Conservation (phyloP, 148 eudicot genomes). For the Euryodendron excelsum region DNA sequence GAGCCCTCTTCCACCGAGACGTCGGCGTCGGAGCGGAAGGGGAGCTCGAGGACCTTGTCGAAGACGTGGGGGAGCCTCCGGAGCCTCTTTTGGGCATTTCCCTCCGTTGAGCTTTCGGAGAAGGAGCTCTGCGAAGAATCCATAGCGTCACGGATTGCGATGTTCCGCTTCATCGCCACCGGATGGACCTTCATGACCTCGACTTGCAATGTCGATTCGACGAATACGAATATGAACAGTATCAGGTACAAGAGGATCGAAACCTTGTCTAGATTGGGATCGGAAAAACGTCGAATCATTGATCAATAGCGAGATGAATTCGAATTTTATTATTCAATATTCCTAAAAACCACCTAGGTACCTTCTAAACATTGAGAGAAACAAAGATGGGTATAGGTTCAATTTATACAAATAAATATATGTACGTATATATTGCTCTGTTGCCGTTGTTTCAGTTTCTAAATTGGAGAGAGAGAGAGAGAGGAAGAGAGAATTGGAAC, state of each 20-base stretch:
- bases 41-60: conserved; percentile 60
- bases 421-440: no score
- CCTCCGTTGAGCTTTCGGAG: background rate
- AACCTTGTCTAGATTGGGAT: background rate
- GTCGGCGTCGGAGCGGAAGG: conserved; percentile 58
- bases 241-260: background rate
- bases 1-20: conserved; percentile 47
- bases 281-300: background rate
- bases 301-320: background rate
- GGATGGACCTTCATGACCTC: conserved; percentile 15
- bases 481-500: no score
- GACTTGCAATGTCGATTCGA: background rate
- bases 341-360: no score
- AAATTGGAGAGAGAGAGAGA: no score
- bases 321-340: no score
- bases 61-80: conserved; percentile 70
- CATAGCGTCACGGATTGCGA: conserved; percentile 7
- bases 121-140: background rate
- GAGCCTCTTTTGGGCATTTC: conserved; percentile 32
- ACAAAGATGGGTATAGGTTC: no score
- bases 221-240: conserved; percentile 1
- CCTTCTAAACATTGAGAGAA: no score
- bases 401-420: no score
- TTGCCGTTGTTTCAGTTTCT: no score
- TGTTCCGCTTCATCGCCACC: conserved; percentile 16